phyloP scores from a whole-genome alignment of 345 rosid genomes.

The Erysimum cheiranthoides region DNA sequence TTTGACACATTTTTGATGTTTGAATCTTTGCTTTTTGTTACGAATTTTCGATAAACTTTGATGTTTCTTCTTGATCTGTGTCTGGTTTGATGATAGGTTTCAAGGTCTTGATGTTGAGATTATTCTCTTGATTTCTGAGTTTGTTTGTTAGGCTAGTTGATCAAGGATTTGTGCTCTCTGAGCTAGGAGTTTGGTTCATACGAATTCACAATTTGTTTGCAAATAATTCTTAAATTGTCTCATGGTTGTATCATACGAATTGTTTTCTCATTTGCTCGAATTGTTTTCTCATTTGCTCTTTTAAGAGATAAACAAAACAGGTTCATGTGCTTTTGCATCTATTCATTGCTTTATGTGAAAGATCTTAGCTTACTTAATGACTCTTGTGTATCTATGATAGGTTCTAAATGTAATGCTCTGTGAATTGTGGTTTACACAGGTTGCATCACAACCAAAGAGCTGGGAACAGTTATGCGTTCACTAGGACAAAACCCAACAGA shows the following conservation, averaged over 20 bases:
- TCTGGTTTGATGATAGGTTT: neutral
- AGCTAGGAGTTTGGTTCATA: neutral
- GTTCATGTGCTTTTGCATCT: neutral
- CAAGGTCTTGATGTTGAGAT: neutral
- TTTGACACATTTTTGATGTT: too few relatives aligned
- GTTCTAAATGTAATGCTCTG: neutral
- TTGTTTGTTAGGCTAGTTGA: neutral
- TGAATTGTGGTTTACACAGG: constrained; percentile 23
- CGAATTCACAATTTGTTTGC: neutral
- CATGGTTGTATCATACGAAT: neutral
- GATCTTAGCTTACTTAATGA: neutral
- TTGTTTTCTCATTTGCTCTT: neutral
- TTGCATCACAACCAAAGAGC: constrained; percentile 62
- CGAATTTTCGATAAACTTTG: neutral
- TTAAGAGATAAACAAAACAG: neutral
- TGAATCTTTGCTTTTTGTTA: neutral
- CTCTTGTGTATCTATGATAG: neutral
- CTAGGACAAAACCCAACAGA: constrained; percentile 65
- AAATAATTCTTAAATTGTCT: neutral
- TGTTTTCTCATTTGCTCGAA: too few relatives aligned
- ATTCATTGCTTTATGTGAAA: neutral
- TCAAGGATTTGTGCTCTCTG: neutral
- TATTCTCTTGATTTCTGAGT: neutral
- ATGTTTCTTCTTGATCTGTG: neutral
- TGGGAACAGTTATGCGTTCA: constrained; percentile 62